Evolutionary conservation across 2,329 filamentous ascomycete species (phyloP), one percentile per base, ranked within the genome.

Genomic region (Thermomyces lanuginosus): DNA sequence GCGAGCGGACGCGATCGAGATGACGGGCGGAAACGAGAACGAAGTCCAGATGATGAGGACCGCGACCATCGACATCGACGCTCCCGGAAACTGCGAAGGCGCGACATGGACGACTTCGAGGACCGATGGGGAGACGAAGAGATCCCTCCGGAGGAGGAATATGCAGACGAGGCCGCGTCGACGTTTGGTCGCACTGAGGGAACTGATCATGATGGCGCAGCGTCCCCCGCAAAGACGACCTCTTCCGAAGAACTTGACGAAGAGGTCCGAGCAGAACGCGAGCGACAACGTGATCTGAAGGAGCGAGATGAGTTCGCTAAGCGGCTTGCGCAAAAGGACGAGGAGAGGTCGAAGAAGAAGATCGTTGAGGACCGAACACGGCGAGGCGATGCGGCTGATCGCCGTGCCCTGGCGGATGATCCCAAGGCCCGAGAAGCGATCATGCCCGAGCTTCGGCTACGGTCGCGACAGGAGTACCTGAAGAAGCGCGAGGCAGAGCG

Each of bases 401-500:
- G 75, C 25, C 60, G 73, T 34, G 63, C 66, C 1, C 50, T 79
- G 31, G 73, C 71, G 7, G 72, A 77, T 34, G 73, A 83, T 46
- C 64, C 73, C 3, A 65, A 67, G 19, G 69, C 76, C 5, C 64
- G 76, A 31, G 64, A 64, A 35, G 72, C 73, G 6, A 77, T 77
- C n/a, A 65, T 92, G 48, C 72, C 75, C 2, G 83, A 91, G 34
- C 55, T 93, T 10, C 69, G 89, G 21, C 64, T 89, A 44, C 70
- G 82, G 16, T 92, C 84, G 3, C 71, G 89, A 34, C 84, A 93
- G 46, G 76, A 89, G 38, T 98, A 98, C 46, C 63, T 98, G 16
- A 82, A 83, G 53, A 95, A 98, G 60, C 69, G 89, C 36, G 84
- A 93, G 48, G 63, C 76, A 0, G 82, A 95, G 51, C 72, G 81